Conservation (phyloP, 2,329 filamentous ascomycete genomes). For the Botrytis elliptica region DNA sequence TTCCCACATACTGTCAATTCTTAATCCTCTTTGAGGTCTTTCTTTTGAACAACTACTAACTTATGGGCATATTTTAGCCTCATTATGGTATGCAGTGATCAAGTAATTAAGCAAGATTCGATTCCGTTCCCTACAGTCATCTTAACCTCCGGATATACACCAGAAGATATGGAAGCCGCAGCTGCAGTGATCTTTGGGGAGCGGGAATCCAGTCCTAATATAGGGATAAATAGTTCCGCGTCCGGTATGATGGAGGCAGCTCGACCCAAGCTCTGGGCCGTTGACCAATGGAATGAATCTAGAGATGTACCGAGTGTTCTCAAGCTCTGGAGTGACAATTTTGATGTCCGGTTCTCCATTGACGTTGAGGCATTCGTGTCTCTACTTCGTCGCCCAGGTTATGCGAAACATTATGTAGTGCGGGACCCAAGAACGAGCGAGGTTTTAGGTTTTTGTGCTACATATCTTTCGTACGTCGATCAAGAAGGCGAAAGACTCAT, state of each 20-base stretch:
- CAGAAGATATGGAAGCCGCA: slow-evolving; percentile 48
- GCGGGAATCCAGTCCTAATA: slow-evolving; percentile 5
- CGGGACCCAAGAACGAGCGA: slow-evolving; percentile 46
- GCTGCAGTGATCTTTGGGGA: slow-evolving; percentile 54
- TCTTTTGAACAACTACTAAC: not conserved
- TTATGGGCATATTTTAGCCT: slow-evolving; percentile 38
- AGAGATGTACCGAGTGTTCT: slow-evolving; percentile 34
- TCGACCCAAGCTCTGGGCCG: slow-evolving; percentile 33
- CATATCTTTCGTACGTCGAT: slow-evolving; percentile 57
- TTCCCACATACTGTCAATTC: not conserved
- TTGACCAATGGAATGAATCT: slow-evolving; percentile 37
- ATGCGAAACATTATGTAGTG: slow-evolving; percentile 57
- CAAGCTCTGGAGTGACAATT: slow-evolving; percentile 34
- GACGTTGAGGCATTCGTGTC: slow-evolving; percentile 44
- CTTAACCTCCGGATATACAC: slow-evolving; percentile 49
- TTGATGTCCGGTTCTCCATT: slow-evolving; percentile 46
- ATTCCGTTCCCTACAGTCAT: slow-evolving; percentile 52
- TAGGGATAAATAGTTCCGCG: not conserved
- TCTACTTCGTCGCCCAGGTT: slow-evolving; percentile 54
- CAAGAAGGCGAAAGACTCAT: slow-evolving; percentile 52
- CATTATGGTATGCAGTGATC: slow-evolving; percentile 52
- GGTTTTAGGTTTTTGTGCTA: slow-evolving; percentile 58
- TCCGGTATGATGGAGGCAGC: not conserved
- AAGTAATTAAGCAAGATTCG: slow-evolving; percentile 43
- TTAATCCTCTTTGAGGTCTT: not conserved